Evolutionary conservation across 768 basidiomycete species (phyloP).

Genomic region (Phylloporus sp.): DNA sequence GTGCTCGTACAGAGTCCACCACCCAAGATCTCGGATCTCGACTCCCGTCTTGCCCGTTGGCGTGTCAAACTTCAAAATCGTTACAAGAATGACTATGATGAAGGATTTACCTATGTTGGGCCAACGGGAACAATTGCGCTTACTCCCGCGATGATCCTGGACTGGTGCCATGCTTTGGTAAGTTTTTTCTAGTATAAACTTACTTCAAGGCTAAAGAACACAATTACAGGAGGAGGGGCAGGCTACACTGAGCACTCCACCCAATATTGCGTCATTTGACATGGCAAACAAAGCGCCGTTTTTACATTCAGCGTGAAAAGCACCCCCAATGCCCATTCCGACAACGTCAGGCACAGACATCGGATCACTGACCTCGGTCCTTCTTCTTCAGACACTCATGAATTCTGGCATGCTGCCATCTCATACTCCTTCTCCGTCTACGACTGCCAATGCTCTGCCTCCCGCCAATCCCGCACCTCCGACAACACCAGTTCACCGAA

Average conservation of each 20-base stretch:
- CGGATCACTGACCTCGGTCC: neutral
- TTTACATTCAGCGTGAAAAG: neutral
- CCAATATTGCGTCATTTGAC: slow-evolving; percentile 6
- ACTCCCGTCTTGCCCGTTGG: neutral
- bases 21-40: neutral
- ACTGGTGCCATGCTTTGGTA: slow-evolving; percentile 7
- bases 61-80: neutral
- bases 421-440: no score
- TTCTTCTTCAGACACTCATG: slow-evolving; percentile 4
- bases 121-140: neutral
- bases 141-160: slow-evolving; percentile 4
- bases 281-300: neutral
- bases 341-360: neutral
- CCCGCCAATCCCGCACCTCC: no score
- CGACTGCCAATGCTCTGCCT: no score
- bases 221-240: slow-evolving; percentile 2
- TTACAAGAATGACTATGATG: slow-evolving; percentile 5
- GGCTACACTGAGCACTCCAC: neutral
- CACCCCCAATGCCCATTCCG: neutral
- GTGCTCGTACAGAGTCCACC: no score
- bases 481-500: no score
- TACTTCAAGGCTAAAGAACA: neutral
- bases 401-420: neutral
- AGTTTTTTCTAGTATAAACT: no score
- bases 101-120: slow-evolving; percentile 2